Percentiles rank a stretch among this genome's conserved stretches.
Conservation (phyloP, 2,329 filamentous ascomycete species). For the Lachnellula subtilissima region DNA sequence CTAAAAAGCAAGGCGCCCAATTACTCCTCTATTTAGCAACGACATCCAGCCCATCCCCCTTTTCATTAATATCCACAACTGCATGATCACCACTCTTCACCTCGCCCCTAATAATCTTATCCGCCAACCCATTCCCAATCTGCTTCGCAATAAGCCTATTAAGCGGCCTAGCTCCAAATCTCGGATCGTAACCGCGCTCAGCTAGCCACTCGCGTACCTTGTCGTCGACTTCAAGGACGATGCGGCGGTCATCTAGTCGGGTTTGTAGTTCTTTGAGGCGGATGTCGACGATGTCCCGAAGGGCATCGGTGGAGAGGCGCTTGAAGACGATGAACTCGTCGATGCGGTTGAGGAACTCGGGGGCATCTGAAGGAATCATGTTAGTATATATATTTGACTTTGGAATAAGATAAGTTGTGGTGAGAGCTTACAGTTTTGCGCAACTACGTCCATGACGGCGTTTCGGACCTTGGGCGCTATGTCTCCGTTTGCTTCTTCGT, state of each 20-base stretch:
- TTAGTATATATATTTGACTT: too few relatives aligned
- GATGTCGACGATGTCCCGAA: conserved; percentile 92
- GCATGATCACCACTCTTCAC: conserved; percentile 72
- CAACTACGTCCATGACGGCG: conserved; percentile 85
- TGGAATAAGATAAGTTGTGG: neutral
- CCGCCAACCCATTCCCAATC: conserved; percentile 82
- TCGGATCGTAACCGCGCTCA: conserved; percentile 83
- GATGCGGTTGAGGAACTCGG: conserved; percentile 94
- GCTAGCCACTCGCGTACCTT: conserved; percentile 82
- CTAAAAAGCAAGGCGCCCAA: neutral
- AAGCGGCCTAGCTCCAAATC: conserved; percentile 83
- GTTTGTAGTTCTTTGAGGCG: conserved; percentile 77
- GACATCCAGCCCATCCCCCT: conserved; percentile 54
- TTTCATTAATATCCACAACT: conserved; percentile 61
- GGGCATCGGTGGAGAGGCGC: conserved; percentile 68
- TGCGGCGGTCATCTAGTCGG: conserved; percentile 79
- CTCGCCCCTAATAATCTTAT: conserved; percentile 84
- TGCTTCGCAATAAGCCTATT: conserved; percentile 88
- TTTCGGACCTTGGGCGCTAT: conserved; percentile 69
- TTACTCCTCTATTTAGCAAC: conserved; percentile 9
- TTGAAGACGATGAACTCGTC: conserved; percentile 98
- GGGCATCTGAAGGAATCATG: conserved; percentile 49
- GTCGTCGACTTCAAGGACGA: conserved; percentile 65
- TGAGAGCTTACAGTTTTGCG: conserved; percentile 47
- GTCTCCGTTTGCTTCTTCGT: conserved; percentile 58